phyloP scores from a whole-genome alignment of 192 early-diverging fungal species.

The Podila epicladia region DNA sequence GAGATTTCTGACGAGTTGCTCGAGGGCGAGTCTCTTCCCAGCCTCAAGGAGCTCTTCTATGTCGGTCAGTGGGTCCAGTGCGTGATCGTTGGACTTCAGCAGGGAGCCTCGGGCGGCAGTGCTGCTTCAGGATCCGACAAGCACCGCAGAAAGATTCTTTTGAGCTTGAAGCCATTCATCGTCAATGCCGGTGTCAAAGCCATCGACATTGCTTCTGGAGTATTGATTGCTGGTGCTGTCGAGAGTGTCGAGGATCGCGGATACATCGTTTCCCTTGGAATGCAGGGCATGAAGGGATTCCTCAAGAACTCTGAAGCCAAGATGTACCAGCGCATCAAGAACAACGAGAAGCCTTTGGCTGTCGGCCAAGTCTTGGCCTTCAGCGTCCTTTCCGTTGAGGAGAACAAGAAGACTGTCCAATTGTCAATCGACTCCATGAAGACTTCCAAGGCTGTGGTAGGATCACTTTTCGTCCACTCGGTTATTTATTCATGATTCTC shows the following conservation, averaged over 20 bases:
- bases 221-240: slow-evolving; percentile 74
- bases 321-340: slow-evolving; percentile 69
- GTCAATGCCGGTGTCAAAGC: slow-evolving; percentile 77
- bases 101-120: slow-evolving; percentile 29
- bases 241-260: slow-evolving; percentile 94
- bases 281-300: slow-evolving; percentile 77
- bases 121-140: slow-evolving; percentile 49
- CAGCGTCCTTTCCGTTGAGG: slow-evolving; percentile 68
- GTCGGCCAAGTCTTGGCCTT: slow-evolving; percentile 82
- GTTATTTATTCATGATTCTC: not conserved
- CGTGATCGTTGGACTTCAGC: slow-evolving; percentile 66
- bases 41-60: slow-evolving; percentile 73
- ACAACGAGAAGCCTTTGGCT: slow-evolving; percentile 65
- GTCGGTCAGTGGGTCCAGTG: slow-evolving; percentile 90
- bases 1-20: slow-evolving; percentile 84
- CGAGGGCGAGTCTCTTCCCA: slow-evolving; percentile 72
- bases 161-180: slow-evolving; percentile 80
- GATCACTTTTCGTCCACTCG: slow-evolving; percentile 13
- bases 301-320: slow-evolving; percentile 74
- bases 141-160: slow-evolving; percentile 69
- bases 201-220: slow-evolving; percentile 75
- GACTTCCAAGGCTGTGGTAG: slow-evolving; percentile 61
- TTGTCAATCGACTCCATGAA: slow-evolving; percentile 71
- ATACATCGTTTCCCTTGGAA: slow-evolving; percentile 82
- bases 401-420: slow-evolving; percentile 70